phyloP scores from a whole-genome alignment of 352 stramenopile genomes.

The Globisporangium megalacanthum region DNA sequence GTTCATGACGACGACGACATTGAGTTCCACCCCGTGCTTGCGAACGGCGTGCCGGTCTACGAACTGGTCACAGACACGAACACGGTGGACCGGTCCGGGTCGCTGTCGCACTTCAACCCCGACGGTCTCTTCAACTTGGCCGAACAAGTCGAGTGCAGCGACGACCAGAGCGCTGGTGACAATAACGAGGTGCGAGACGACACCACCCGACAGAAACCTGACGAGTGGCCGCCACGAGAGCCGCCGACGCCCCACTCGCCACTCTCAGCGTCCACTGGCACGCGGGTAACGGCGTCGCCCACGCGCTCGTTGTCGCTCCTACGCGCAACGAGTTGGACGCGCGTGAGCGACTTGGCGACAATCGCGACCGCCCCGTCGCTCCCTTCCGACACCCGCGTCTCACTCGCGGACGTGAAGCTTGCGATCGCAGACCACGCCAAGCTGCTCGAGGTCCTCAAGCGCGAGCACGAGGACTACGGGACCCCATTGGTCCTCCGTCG shows the following conservation, averaged over 20 bases:
- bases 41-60: slow-evolving; percentile 10
- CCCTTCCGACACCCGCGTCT: background rate
- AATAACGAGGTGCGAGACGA: slow-evolving; percentile 1
- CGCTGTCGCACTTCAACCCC: slow-evolving; percentile 21
- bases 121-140: slow-evolving; percentile 34
- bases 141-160: slow-evolving; percentile 9
- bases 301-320: background rate
- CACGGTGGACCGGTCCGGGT: background rate
- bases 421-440: slow-evolving; percentile 50
- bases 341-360: background rate
- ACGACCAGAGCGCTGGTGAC: slow-evolving; percentile 1
- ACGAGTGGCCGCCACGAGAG: background rate
- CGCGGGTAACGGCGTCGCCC: slow-evolving; percentile 1
- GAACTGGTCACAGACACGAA: slow-evolving; percentile 6
- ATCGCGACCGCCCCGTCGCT: background rate
- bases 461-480: slow-evolving; percentile 28
- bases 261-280: slow-evolving; percentile 5
- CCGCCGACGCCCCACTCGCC: background rate
- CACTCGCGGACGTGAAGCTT: slow-evolving; percentile 38
- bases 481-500: background rate
- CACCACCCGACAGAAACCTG: too few relatives aligned
- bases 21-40: slow-evolving; percentile 34
- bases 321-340: background rate
- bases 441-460: slow-evolving; percentile 39
- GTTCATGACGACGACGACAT: slow-evolving; percentile 19